Percentiles rank a stretch among this genome's conserved stretches.
Evolutionary conservation across 2,329 filamentous ascomycete genomes (phyloP).

Genomic region (Aspergillus brasiliensis): DNA sequence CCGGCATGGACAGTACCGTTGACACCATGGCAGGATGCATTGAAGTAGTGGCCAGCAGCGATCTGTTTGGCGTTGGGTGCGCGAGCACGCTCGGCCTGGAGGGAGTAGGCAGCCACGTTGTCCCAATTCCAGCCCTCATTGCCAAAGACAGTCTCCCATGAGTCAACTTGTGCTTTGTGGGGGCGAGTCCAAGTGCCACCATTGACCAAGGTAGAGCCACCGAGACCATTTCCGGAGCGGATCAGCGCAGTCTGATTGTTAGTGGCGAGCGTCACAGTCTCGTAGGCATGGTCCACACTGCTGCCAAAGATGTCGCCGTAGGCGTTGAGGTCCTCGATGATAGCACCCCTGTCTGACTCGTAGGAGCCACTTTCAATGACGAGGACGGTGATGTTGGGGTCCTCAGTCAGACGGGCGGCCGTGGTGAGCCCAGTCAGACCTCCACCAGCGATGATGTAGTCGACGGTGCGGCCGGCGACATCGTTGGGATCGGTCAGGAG

Average conservation of each 20-base stretch:
- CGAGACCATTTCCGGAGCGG: conserved; percentile 29
- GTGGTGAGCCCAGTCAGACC: conserved; percentile 33
- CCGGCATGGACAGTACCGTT: conserved; percentile 28
- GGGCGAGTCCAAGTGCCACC: conserved; percentile 34
- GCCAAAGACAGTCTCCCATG: conserved; percentile 42
- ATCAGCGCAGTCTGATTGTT: conserved; percentile 25
- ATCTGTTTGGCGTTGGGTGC: conserved; percentile 21
- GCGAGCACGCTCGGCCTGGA: conserved; percentile 36
- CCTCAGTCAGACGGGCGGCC: conserved; percentile 28
- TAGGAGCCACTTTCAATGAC: conserved; percentile 36
- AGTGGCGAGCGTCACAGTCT: conserved; percentile 18
- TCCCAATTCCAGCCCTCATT: conserved; percentile 51
- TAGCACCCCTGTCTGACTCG: conserved; percentile 27
- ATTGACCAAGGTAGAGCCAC: conserved; percentile 33
- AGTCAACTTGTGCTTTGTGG: conserved; percentile 28
- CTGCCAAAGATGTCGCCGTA: conserved; percentile 32
- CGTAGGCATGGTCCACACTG: conserved; percentile 24
- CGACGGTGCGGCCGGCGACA: conserved; percentile 21
- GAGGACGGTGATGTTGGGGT: conserved; percentile 27
- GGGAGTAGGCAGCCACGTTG: conserved; percentile 51
- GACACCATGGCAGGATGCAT: conserved; percentile 26
- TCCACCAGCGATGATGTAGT: conserved; percentile 37
- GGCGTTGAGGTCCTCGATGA: conserved; percentile 27
- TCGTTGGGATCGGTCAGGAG: conserved; percentile 18
- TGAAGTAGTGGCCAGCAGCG: conserved; percentile 24